phyloP scores from a whole-genome alignment of 2,329 filamentous ascomycete genomes.

The Xylaria sp. region DNA sequence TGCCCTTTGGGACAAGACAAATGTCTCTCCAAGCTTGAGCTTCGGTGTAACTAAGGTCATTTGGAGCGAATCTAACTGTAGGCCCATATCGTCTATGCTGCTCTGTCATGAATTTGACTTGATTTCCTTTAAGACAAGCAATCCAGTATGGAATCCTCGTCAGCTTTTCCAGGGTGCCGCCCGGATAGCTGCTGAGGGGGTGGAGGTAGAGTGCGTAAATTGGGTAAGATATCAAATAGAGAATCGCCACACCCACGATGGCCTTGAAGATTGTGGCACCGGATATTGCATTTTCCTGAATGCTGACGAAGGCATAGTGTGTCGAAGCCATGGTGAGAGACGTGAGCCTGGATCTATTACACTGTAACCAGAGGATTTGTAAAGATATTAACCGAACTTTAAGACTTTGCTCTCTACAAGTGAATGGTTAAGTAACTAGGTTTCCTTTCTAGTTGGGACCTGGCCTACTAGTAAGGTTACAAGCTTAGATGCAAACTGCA shows the following conservation, averaged over 20 bases:
- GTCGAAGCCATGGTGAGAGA: constrained; percentile 24
- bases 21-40: constrained; percentile 37
- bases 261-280: constrained; percentile 1
- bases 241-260: constrained; percentile 13
- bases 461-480: not conserved
- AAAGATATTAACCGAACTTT: constrained; percentile 12
- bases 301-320: constrained; percentile 14
- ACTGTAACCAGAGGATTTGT: constrained; percentile 12
- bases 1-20: constrained; percentile 14
- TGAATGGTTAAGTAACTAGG: not conserved
- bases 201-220: constrained; percentile 42
- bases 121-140: constrained; percentile 34
- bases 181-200: constrained; percentile 41
- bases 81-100: constrained; percentile 39
- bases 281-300: constrained; percentile 5
- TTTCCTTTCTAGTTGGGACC: not conserved
- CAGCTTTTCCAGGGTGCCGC: constrained; percentile 33
- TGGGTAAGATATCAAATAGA: constrained; percentile 30
- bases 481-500: not conserved
- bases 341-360: not conserved
- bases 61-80: constrained; percentile 36
- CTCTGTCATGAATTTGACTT: constrained; percentile 31
- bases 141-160: constrained; percentile 42
- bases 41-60: constrained; percentile 39
- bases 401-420: constrained; percentile 7